Conservation (phyloP, 805 yeast species). For the Metschnikowia corniflorae region DNA sequence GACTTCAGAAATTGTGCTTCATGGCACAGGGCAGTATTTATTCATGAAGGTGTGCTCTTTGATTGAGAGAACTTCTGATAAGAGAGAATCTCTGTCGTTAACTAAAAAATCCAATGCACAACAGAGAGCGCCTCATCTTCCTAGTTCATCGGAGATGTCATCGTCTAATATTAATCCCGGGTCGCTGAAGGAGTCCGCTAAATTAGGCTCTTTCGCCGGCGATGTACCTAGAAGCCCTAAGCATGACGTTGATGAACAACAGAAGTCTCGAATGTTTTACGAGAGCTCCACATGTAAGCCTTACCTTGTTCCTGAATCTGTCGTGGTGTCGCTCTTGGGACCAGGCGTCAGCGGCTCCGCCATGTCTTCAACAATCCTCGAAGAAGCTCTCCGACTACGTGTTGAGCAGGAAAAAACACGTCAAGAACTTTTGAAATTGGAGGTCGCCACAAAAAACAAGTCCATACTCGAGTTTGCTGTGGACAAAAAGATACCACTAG, state of each 20-base stretch:
- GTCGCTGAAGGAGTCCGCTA: too few relatives aligned
- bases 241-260: too few relatives aligned
- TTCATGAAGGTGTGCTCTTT: conserved; percentile 43
- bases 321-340: conserved; percentile 45
- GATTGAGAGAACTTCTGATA: conserved; percentile 27
- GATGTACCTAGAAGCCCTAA: too few relatives aligned
- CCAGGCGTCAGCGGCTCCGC: conserved; percentile 51
- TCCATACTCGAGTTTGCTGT: conserved; percentile 62
- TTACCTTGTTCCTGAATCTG: conserved; percentile 14
- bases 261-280: too few relatives aligned
- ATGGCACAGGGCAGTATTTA: conserved; percentile 1
- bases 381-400: conserved; percentile 55
- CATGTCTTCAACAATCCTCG: conserved; percentile 52
- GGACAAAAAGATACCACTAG: conserved; percentile 59
- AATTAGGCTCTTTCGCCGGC: too few relatives aligned
- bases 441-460: conserved; percentile 54
- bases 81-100: conserved; percentile 8
- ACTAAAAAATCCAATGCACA: too few relatives aligned
- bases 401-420: conserved; percentile 78
- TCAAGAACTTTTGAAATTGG: conserved; percentile 71
- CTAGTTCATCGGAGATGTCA: too few relatives aligned
- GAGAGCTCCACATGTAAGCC: neutral
- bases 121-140: too few relatives aligned
- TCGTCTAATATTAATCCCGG: too few relatives aligned
- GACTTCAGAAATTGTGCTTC: conserved; percentile 3